A percentile compares a stretch with the other conserved stretches of the same genome.
phyloP scores from a whole-genome alignment of 176 grass and related monocot species.

The Raddia guianensis region DNA sequence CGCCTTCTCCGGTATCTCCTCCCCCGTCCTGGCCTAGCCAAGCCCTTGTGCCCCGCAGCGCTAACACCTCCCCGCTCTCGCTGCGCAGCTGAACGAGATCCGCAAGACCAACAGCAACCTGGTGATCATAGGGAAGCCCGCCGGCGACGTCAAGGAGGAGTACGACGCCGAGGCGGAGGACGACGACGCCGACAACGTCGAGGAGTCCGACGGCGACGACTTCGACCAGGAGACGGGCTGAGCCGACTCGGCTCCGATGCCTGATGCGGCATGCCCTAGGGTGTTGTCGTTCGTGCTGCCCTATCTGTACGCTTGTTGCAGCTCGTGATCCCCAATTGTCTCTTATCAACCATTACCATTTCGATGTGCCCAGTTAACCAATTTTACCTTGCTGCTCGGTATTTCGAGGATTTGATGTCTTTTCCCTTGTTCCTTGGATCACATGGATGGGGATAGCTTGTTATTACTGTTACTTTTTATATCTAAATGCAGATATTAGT shows the following conservation, averaged over 20 bases:
- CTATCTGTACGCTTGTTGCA: slow-evolving; percentile 37
- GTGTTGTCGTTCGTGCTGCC: neutral
- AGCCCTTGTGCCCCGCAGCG: neutral
- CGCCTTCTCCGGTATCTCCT: neutral
- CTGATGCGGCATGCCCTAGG: neutral
- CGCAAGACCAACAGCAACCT: slow-evolving; percentile 83
- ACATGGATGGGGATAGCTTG: neutral
- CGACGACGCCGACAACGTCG: slow-evolving; percentile 81
- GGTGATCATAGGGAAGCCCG: slow-evolving; percentile 74
- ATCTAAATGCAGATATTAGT: slow-evolving; percentile 4
- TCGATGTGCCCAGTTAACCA: slow-evolving; percentile 7
- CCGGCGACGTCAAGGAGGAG: slow-evolving; percentile 75
- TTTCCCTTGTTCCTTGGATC: neutral
- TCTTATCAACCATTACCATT: neutral
- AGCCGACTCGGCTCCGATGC: slow-evolving; percentile 8
- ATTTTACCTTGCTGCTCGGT: slow-evolving; percentile 13
- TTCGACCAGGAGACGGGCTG: slow-evolving; percentile 90
- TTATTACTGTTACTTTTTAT: neutral
- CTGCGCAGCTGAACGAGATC: slow-evolving; percentile 67
- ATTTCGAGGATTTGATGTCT: neutral
- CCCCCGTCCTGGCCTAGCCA: neutral
- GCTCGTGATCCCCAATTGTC: slow-evolving; percentile 14
- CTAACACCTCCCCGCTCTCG: neutral
- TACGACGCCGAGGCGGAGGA: slow-evolving; percentile 78
- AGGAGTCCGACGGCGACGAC: slow-evolving; percentile 90